phyloP scores from a whole-genome alignment of 495 filamentous ascomycete genomes.

The Aspergillus haitiensis region DNA sequence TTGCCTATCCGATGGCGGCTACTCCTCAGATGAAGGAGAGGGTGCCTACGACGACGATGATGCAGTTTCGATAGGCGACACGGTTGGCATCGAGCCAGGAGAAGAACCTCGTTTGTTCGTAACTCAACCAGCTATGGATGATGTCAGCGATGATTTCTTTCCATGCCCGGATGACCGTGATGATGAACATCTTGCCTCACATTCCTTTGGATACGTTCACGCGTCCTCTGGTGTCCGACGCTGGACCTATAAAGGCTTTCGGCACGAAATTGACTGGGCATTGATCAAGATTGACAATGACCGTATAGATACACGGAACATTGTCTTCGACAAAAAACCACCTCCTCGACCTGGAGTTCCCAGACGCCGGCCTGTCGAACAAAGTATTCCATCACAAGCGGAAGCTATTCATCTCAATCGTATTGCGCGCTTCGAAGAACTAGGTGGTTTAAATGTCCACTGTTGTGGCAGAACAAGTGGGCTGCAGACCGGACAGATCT shows the following conservation, averaged over 20 bases:
- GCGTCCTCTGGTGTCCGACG: slow-evolving; percentile 86
- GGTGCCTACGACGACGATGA: slow-evolving; percentile 58
- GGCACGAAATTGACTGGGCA: slow-evolving; percentile 96
- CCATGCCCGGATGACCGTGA: slow-evolving; percentile 59
- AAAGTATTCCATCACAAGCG: slow-evolving; percentile 19
- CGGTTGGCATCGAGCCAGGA: slow-evolving; percentile 73
- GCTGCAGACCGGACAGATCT: slow-evolving; percentile 72
- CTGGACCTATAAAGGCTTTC: slow-evolving; percentile 59
- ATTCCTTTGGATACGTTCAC: slow-evolving; percentile 77
- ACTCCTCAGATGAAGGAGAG: slow-evolving; percentile 50
- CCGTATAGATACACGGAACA: slow-evolving; percentile 69
- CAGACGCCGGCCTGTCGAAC: slow-evolving; percentile 19
- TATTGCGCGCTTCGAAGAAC: slow-evolving; percentile 49
- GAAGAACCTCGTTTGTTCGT: slow-evolving; percentile 71
- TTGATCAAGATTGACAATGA: slow-evolving; percentile 76
- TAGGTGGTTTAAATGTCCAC: slow-evolving; percentile 76
- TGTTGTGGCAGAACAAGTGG: slow-evolving; percentile 91
- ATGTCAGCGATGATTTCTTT: slow-evolving; percentile 80
- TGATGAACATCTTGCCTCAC: slow-evolving; percentile 73
- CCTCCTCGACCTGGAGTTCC: slow-evolving; percentile 26
- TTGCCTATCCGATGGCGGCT: slow-evolving; percentile 41
- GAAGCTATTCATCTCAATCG: slow-evolving; percentile 43
- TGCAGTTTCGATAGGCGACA: slow-evolving; percentile 73
- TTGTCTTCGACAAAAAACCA: slow-evolving; percentile 52
- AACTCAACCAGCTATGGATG: slow-evolving; percentile 85